Conservation (phyloP, 2,329 filamentous ascomycete genomes). For the Fusarium lyarnte region DNA sequence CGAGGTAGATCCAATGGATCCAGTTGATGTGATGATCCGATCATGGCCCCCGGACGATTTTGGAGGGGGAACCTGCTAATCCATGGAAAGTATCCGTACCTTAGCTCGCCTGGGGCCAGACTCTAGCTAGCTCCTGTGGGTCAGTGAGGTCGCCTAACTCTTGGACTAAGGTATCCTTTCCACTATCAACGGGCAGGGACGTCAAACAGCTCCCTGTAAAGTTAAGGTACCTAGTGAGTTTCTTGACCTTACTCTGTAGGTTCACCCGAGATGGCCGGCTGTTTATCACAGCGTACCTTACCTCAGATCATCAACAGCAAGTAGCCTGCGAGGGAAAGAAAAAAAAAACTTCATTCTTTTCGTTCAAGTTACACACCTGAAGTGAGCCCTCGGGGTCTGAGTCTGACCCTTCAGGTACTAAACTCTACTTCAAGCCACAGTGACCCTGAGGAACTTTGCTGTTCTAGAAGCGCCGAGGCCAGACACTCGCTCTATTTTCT, state of each 20-base stretch:
- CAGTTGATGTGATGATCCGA: conserved; percentile 40
- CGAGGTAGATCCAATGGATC: not conserved
- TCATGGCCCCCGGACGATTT: conserved; percentile 25
- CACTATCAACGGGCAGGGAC: conserved; percentile 17
- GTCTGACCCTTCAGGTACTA: conserved; percentile 23
- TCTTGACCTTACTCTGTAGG: not conserved
- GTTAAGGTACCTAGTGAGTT: not conserved
- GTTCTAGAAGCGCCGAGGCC: conserved; percentile 32
- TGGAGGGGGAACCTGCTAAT: conserved; percentile 30
- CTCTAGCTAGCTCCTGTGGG: conserved; percentile 37
- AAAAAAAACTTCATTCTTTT: not conserved
- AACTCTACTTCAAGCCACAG: conserved; percentile 35
- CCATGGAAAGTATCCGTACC: conserved; percentile 8
- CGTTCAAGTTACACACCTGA: not conserved
- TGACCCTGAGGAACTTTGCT: conserved; percentile 20
- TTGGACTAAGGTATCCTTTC: not conserved
- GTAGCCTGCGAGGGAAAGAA: too few relatives aligned
- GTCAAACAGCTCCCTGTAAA: conserved; percentile 24
- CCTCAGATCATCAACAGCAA: not conserved
- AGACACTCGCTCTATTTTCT: conserved; percentile 1
- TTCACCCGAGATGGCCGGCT: conserved; percentile 4
- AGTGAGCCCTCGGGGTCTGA: not conserved
- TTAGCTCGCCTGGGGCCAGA: conserved; percentile 3
- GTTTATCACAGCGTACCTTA: not conserved
- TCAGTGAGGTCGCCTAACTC: conserved; percentile 1